phyloP scores from a whole-genome alignment of 2,329 filamentous ascomycete species.

The Xylaria sp. region DNA sequence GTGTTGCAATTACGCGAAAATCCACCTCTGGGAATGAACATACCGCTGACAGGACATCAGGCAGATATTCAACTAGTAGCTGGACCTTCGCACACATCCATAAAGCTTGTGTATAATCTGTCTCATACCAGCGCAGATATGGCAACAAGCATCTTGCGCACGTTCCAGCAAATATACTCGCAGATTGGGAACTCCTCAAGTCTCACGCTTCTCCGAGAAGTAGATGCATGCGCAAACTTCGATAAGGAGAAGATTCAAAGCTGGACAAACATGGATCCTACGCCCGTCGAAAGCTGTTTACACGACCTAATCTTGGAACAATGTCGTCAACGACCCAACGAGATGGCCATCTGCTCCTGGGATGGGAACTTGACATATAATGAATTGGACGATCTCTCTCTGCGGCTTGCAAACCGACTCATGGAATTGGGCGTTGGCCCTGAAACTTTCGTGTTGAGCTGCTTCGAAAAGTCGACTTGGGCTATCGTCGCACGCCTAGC shows the following conservation, averaged over 20 bases:
- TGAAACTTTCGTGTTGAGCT: conserved; percentile 49
- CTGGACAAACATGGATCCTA: conserved; percentile 33
- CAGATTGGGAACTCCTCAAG: conserved; percentile 23
- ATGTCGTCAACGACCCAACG: conserved; percentile 23
- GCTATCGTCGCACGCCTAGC: conserved; percentile 51
- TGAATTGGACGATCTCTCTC: conserved; percentile 35
- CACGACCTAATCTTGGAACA: conserved; percentile 36
- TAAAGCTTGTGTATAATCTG: conserved; percentile 30
- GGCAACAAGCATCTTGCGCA: conserved; percentile 35
- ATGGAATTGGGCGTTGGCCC: conserved; percentile 48
- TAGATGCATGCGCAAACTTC: conserved; percentile 30
- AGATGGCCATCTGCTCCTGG: conserved; percentile 33
- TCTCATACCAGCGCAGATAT: conserved; percentile 36
- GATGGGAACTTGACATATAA: conserved; percentile 34
- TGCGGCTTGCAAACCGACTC: conserved; percentile 46
- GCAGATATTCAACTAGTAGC: conserved; percentile 29
- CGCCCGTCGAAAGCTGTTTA: conserved; percentile 29
- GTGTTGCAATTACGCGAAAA: not conserved
- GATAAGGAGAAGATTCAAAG: conserved; percentile 28
- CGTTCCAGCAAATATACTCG: conserved; percentile 37
- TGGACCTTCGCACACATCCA: conserved; percentile 20
- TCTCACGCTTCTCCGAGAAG: conserved; percentile 27
- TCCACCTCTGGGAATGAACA: not conserved
- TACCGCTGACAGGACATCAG: conserved; percentile 16
- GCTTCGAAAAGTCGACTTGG: conserved; percentile 51